phyloP scores from a whole-genome alignment of 192 early-diverging fungal genomes.

The Geranomyces michiganensis region DNA sequence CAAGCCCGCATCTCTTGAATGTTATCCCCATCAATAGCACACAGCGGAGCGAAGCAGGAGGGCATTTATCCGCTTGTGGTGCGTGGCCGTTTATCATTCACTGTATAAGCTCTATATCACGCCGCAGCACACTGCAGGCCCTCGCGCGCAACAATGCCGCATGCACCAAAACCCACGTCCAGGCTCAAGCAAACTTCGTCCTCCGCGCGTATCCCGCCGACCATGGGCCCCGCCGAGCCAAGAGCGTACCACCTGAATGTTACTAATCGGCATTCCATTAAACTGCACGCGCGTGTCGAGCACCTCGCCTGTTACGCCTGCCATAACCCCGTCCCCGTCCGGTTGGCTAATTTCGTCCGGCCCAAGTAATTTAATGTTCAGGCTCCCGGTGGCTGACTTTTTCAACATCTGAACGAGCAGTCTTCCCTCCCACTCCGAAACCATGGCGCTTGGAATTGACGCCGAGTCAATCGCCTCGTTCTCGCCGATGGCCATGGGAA shows the following conservation, averaged over 20 bases:
- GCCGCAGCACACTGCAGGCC: neutral
- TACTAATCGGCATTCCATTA: slow-evolving; percentile 3
- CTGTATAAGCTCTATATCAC: too few relatives aligned
- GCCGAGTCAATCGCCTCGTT: neutral
- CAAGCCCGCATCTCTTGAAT: too few relatives aligned
- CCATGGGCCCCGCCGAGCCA: slow-evolving; percentile 72
- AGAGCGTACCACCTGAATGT: neutral
- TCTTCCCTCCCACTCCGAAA: neutral
- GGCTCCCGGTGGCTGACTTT: neutral
- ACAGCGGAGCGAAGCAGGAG: too few relatives aligned
- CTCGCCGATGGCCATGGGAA: slow-evolving; percentile 37
- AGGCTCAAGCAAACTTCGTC: neutral
- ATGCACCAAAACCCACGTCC: slow-evolving; percentile 1
- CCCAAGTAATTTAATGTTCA: too few relatives aligned
- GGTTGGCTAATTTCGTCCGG: neutral
- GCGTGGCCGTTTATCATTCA: too few relatives aligned
- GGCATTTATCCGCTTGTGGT: too few relatives aligned
- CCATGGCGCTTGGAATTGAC: slow-evolving; percentile 9
- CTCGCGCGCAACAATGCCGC: neutral
- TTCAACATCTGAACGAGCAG: neutral
- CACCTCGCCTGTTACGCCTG: neutral
- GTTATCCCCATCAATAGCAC: too few relatives aligned
- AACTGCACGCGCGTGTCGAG: neutral
- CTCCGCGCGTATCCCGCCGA: slow-evolving; percentile 72
- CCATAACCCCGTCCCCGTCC: neutral